Evolutionary conservation across 2,329 filamentous ascomycete species (phyloP), one percentile per base, ranked within the genome.

Genomic region (Colletotrichum higginsianum): DNA sequence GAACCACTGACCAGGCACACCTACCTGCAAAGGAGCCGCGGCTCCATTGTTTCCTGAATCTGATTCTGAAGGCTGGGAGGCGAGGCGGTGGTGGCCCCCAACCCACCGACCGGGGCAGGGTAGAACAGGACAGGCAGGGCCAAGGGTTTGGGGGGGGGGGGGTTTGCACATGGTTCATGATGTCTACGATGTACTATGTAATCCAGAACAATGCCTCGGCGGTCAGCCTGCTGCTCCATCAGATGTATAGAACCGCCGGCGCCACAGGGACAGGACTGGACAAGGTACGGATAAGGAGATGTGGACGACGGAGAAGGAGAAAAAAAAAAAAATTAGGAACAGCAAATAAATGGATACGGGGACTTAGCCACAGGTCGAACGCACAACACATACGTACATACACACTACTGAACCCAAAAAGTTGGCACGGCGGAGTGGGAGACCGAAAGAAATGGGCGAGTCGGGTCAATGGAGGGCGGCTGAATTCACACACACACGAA

Each of bases 401-500:
- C 26, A 26, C 26, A 52, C 16, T 35, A 23, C 35, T 46, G 47
- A 26, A 12, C 30, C 44, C 38, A 40, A 56, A 71, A 71, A 71
- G 44, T 71, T 71, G 67, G 67, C 67, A 71, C 47, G 47, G 30
- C 46, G 26, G 47, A 62, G 60, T 13, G n/a, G 18, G 30, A 35
- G 55, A 21, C 38, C 53, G 42, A 42, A 21, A 21, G 50, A 13
- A n/a, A 50, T 50, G 23, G 21, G 8, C 49, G 6, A 42, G 49
- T 42, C 56, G 38, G 21, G 53, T 61, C 67, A 71, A 67, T 67
- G 49, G 40, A n/a, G 30, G 46, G 57, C 26, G 68, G 47, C 38
- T 21, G 38, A 30, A 58, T 46, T 67, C 26, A 44, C 49, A 40
- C n/a, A 47, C 18, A 64, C 4, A 4, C 26, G 26, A 18, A 23